phyloP scores from a whole-genome alignment of 768 basidiomycete species.

The Leccinum ochraceum region DNA sequence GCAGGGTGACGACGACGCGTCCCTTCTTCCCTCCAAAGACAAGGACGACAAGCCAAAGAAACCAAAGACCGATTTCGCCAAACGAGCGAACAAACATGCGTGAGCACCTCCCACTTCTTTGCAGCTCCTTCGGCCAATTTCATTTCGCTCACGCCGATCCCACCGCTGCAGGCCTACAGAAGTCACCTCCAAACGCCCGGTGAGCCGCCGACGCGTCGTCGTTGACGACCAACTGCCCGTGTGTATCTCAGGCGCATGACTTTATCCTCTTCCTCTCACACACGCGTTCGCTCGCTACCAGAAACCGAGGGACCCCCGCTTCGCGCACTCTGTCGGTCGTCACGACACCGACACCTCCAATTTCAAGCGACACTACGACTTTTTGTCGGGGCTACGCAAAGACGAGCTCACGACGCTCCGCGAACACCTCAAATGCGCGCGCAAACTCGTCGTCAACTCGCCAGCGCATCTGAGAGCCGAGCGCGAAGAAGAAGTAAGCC shows the following conservation, averaged over 20 bases:
- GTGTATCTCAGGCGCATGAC: constrained; percentile 25
- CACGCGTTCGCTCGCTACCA: constrained; percentile 28
- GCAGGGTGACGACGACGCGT: constrained; percentile 15
- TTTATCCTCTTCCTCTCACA: background rate
- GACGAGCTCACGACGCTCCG: constrained; percentile 66
- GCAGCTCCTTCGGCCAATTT: background rate
- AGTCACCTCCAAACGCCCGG: constrained; percentile 82
- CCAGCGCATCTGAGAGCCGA: constrained; percentile 60
- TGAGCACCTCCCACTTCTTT: constrained; percentile 41
- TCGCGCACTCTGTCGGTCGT: constrained; percentile 70
- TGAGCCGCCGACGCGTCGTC: constrained; percentile 68
- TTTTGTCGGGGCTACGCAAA: constrained; percentile 65
- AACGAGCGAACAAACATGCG: constrained; percentile 85
- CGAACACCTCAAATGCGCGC: constrained; percentile 66
- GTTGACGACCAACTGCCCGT: constrained; percentile 70
- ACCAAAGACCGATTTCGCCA: constrained; percentile 49
- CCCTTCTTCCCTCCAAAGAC: constrained; percentile 15
- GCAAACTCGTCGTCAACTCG: constrained; percentile 59
- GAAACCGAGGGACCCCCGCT: constrained; percentile 87
- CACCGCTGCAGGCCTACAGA: constrained; percentile 63
- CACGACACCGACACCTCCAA: constrained; percentile 59
- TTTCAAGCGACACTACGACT: constrained; percentile 72
- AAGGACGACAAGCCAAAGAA: constrained; percentile 26
- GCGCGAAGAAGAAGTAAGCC: constrained; percentile 65
- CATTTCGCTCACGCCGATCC: background rate